Evolutionary conservation across 2,329 filamentous ascomycete species (phyloP).

Genomic region (Lojkania enalia): DNA sequence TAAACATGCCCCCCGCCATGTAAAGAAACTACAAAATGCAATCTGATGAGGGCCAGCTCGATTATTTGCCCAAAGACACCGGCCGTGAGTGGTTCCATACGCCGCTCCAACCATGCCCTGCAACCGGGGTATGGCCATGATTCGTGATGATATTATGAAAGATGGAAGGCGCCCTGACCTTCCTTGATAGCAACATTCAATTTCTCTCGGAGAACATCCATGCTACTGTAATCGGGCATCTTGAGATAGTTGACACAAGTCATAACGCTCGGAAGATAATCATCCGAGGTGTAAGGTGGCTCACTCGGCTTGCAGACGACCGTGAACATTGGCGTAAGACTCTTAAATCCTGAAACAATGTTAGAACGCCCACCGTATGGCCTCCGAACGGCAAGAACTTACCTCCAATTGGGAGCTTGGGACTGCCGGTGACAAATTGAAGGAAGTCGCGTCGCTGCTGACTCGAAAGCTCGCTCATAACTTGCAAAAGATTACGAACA

Average conservation of each 20-base stretch:
- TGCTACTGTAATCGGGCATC: slow-evolving; percentile 85
- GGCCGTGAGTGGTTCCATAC: no score
- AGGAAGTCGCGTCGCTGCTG: slow-evolving; percentile 87
- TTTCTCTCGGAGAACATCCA: slow-evolving; percentile 76
- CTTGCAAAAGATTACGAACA: slow-evolving; percentile 88
- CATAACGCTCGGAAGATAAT: slow-evolving; percentile 99
- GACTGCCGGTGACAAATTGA: slow-evolving; percentile 96
- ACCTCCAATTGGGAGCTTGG: slow-evolving; percentile 98
- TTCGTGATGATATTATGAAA: slow-evolving; percentile 62
- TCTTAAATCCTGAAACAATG: slow-evolving; percentile 77
- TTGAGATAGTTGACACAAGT: slow-evolving; percentile 99
- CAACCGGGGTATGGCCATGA: slow-evolving; percentile 4
- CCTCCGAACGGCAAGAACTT: slow-evolving; percentile 53
- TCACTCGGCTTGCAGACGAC: slow-evolving; percentile 99
- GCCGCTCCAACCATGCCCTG: slow-evolving; percentile 3
- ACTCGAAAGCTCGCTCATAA: slow-evolving; percentile 83
- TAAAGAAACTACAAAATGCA: not conserved
- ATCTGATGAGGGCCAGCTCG: slow-evolving; percentile 1
- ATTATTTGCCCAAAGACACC: not conserved
- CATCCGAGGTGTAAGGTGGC: slow-evolving; percentile 87
- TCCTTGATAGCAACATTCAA: slow-evolving; percentile 87
- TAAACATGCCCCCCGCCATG: slow-evolving; percentile 4
- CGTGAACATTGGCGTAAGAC: slow-evolving; percentile 96
- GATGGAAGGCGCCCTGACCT: slow-evolving; percentile 95
- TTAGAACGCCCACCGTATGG: not conserved